Conservation (phyloP, 352 stramenopile genomes). For the Vaucheria bursata region DNA sequence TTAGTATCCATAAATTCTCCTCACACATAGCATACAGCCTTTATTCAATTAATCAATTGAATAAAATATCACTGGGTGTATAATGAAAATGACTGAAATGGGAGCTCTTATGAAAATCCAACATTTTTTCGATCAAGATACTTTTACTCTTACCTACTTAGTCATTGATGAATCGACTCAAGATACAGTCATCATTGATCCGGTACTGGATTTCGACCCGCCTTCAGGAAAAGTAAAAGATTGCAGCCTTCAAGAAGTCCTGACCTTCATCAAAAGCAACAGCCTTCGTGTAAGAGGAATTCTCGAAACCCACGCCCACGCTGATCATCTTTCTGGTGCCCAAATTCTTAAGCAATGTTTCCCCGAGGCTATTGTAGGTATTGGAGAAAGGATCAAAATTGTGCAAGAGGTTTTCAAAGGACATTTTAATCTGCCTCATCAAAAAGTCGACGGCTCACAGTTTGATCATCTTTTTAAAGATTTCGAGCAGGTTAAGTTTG, state of each 20-base stretch:
- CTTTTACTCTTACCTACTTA: constrained; percentile 50
- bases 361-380: constrained; percentile 44
- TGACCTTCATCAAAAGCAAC: constrained; percentile 24
- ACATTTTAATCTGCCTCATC: constrained; percentile 49
- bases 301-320: constrained; percentile 50
- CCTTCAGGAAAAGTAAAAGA: constrained; percentile 42
- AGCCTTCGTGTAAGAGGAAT: constrained; percentile 45
- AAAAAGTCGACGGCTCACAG: constrained; percentile 47
- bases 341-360: constrained; percentile 47
- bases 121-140: constrained; percentile 40
- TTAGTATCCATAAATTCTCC: not conserved
- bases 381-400: constrained; percentile 45
- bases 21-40: not conserved
- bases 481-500: constrained; percentile 42
- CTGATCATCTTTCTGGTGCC: constrained; percentile 50
- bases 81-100: not conserved
- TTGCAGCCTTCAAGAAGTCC: constrained; percentile 33
- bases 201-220: constrained; percentile 51
- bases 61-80: not conserved
- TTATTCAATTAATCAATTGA: constrained; percentile 8
- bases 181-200: constrained; percentile 49
- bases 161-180: constrained; percentile 40
- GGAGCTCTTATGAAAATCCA: constrained; percentile 15
- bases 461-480: constrained; percentile 50
- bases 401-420: constrained; percentile 47